Evolutionary conservation across 1,139 yeast species (phyloP).

Genomic region (Saccharomyces hybrid): DNA sequence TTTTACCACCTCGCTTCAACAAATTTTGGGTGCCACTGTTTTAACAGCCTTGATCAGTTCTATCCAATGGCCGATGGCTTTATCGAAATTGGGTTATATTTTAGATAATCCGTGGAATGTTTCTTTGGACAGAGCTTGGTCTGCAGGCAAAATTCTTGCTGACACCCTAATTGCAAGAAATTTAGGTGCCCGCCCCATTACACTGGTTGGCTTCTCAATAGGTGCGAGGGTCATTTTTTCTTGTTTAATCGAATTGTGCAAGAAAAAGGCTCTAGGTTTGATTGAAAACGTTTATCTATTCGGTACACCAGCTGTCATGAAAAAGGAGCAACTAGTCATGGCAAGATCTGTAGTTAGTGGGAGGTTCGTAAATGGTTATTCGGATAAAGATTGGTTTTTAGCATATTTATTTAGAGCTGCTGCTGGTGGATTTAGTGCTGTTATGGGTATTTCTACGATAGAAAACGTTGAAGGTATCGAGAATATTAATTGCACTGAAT

Average conservation of each 20-base stretch:
- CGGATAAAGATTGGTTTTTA: constrained; percentile 90
- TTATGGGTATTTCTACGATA: constrained; percentile 82
- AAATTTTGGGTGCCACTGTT: constrained; percentile 86
- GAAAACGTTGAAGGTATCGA: constrained; percentile 59
- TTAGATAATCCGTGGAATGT: constrained; percentile 98
- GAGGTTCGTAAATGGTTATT: constrained; percentile 79
- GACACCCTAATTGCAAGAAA: constrained; percentile 83
- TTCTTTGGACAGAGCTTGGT: constrained; percentile 94
- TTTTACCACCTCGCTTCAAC: constrained; percentile 86
- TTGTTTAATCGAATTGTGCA: constrained; percentile 79
- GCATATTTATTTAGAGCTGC: constrained; percentile 95
- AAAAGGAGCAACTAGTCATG: constrained; percentile 65
- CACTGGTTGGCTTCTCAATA: constrained; percentile 86
- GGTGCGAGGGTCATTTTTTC: constrained; percentile 93
- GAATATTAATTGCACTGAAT: constrained; percentile 77
- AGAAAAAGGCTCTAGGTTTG: constrained; percentile 78
- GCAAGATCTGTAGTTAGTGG: constrained; percentile 90
- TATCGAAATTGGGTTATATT: constrained; percentile 80
- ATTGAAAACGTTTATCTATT: constrained; percentile 82
- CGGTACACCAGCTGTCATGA: constrained; percentile 83
- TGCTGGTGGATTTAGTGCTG: constrained; percentile 83
- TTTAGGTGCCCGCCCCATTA: constrained; percentile 86
- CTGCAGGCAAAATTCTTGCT: constrained; percentile 86
- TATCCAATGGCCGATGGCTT: constrained; percentile 83
- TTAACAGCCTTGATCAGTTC: constrained; percentile 95